Conservation (phyloP, 352 stramenopile genomes). For the Halophytophthora polymorphica region DNA sequence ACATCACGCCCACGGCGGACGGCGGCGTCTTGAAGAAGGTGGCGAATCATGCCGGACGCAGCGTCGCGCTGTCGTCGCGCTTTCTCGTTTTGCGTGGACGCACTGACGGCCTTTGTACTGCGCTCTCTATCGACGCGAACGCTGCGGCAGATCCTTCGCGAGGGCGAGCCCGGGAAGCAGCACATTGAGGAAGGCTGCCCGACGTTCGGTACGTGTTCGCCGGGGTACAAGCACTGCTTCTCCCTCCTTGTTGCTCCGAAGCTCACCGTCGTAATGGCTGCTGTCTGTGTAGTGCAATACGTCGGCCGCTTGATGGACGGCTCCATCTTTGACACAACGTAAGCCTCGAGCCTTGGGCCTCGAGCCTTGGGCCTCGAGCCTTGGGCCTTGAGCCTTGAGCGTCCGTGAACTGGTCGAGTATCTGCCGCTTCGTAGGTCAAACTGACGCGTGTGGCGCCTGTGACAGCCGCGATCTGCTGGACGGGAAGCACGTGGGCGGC, state of each 20-base stretch:
- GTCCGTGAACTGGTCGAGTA: too few relatives aligned
- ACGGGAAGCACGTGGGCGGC: slow-evolving; percentile 77
- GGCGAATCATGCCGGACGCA: too few relatives aligned
- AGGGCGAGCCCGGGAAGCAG: slow-evolving; percentile 43
- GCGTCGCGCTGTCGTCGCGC: too few relatives aligned
- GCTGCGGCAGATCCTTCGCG: slow-evolving; percentile 45
- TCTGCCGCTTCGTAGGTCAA: too few relatives aligned
- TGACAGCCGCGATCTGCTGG: slow-evolving; percentile 65
- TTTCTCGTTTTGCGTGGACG: too few relatives aligned
- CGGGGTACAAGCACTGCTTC: too few relatives aligned
- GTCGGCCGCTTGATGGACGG: slow-evolving; percentile 75
- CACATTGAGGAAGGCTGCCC: slow-evolving; percentile 79
- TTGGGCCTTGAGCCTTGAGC: not conserved
- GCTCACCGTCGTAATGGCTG: not conserved
- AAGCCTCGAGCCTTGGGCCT: slow-evolving; percentile 3
- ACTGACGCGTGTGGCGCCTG: not conserved
- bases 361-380: not conserved
- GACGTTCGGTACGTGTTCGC: slow-evolving; percentile 48
- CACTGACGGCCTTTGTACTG: too few relatives aligned
- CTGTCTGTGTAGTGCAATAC: slow-evolving; percentile 63
- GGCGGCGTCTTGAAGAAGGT: slow-evolving; percentile 83
- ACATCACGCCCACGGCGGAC: slow-evolving; percentile 74
- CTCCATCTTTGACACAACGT: slow-evolving; percentile 88
- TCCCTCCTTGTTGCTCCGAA: not conserved
- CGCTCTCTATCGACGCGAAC: too few relatives aligned